Conservation (phyloP, 495 filamentous ascomycete species). For the Astrocystis sublimbata region DNA sequence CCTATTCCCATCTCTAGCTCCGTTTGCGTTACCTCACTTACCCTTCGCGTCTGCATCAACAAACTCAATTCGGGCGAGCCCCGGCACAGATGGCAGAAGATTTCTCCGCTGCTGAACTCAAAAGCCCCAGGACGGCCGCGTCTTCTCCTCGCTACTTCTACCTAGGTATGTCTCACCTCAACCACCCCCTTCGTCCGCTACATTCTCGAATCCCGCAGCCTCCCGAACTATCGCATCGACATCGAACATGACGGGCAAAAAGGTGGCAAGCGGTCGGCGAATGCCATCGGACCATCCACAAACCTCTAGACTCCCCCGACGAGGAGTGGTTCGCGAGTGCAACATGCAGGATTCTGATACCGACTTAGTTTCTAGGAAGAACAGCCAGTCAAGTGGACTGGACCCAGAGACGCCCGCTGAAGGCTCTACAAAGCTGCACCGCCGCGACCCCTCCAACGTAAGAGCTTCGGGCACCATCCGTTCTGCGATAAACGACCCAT, state of each 20-base stretch:
- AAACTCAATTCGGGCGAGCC: not conserved
- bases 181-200: constrained; percentile 4
- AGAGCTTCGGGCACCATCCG: constrained; percentile 4
- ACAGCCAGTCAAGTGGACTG: constrained; percentile 13
- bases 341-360: constrained; percentile 19
- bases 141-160: constrained; percentile 9
- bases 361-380: constrained; percentile 18
- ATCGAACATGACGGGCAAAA: constrained; percentile 20
- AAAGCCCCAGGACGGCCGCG: not conserved
- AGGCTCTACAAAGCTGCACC: constrained; percentile 5
- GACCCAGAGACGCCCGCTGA: constrained; percentile 15
- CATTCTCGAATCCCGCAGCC: not conserved
- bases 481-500: not conserved
- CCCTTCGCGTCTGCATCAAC: not conserved
- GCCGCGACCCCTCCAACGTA: constrained; percentile 18
- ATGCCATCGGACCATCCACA: constrained; percentile 13
- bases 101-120: constrained; percentile 2
- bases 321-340: constrained; percentile 6
- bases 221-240: not conserved
- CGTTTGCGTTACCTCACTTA: not conserved
- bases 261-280: constrained; percentile 8
- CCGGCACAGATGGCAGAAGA: constrained; percentile 12
- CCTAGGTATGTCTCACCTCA: constrained; percentile 27
- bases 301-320: constrained; percentile 21
- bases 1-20: not conserved